Conservation (phyloP, 1,284 basidiomycete species). For the Caloboletus firmus region DNA sequence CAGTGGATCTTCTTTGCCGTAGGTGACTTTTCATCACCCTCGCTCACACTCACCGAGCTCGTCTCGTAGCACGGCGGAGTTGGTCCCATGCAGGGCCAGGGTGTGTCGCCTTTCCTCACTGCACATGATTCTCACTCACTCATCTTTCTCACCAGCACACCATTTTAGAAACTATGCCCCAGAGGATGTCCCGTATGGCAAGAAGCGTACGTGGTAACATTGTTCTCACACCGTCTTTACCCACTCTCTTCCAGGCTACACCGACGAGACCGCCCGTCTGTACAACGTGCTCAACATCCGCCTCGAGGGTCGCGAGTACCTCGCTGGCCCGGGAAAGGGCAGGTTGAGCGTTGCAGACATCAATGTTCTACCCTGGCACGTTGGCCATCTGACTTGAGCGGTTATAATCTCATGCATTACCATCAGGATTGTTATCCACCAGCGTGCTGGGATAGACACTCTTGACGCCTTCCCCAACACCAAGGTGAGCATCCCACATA, state of each 20-base stretch:
- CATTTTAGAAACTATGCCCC: conserved; percentile 41
- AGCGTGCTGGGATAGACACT: conserved; percentile 40
- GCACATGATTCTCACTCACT: neutral
- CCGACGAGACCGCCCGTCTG: conserved; percentile 52
- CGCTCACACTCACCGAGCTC: neutral
- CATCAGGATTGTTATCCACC: conserved; percentile 42
- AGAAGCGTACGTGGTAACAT: conserved; percentile 29
- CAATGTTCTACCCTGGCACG: conserved; percentile 39
- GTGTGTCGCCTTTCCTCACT: conserved; percentile 7
- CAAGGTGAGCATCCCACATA: conserved; percentile 24
- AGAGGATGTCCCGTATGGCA: conserved; percentile 42
- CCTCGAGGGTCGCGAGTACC: conserved; percentile 44
- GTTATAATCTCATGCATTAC: conserved; percentile 16
- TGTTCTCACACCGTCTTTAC: neutral
- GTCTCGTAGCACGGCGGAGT: conserved; percentile 38
- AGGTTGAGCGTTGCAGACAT: conserved; percentile 49
- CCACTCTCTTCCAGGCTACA: conserved; percentile 40
- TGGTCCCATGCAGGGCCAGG: conserved; percentile 51
- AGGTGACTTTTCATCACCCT: conserved; percentile 9
- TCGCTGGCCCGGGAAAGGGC: conserved; percentile 51
- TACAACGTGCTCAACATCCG: conserved; percentile 54
- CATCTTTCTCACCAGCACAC: conserved; percentile 26
- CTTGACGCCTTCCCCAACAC: conserved; percentile 44
- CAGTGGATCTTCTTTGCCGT: conserved; percentile 70
- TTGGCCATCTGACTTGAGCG: neutral